Conservation (phyloP, 768 basidiomycete species). For the Boletellus emodensis region DNA sequence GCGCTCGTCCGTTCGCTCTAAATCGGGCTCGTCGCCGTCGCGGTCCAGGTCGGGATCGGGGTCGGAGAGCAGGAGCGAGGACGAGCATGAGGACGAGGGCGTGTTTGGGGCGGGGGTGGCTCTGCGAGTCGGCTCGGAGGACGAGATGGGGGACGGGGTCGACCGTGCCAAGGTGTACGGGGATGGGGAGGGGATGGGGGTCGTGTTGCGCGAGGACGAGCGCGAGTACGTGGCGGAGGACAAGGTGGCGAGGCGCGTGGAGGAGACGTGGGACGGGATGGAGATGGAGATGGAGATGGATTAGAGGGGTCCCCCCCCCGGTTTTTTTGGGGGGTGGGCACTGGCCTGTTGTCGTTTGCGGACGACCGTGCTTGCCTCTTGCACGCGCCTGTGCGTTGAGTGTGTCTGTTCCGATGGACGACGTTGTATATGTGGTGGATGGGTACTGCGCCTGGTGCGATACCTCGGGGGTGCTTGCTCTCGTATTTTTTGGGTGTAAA, state of each 20-base stretch:
- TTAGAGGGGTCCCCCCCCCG: not conserved
- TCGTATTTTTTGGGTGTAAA: too few species aligned
- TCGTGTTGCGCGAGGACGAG: too few species aligned
- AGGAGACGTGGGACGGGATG: slow-evolving; percentile 1
- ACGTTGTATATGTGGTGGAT: too few species aligned
- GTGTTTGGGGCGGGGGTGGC: not conserved
- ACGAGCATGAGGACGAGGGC: slow-evolving; percentile 16
- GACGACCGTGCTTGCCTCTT: too few species aligned
- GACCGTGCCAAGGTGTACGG: not conserved
- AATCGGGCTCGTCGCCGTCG: slow-evolving; percentile 36
- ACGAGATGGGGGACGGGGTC: slow-evolving; percentile 1
- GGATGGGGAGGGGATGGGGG: too few species aligned
- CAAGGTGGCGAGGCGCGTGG: not conserved
- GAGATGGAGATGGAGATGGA: slow-evolving; percentile 43
- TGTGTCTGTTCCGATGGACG: too few species aligned
- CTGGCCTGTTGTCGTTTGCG: too few species aligned
- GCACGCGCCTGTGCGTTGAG: too few species aligned
- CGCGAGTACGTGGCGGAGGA: not conserved
- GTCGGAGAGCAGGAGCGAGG: slow-evolving; percentile 37
- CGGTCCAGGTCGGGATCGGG: slow-evolving; percentile 31
- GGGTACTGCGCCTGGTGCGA: too few species aligned
- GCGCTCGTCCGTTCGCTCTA: slow-evolving; percentile 46
- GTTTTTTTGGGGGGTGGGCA: too few species aligned
- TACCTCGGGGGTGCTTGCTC: too few species aligned
- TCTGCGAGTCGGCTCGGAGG: not conserved